Evolutionary conservation across 2,329 filamentous ascomycete genomes (phyloP).

Genomic region (Venturia effusa): DNA sequence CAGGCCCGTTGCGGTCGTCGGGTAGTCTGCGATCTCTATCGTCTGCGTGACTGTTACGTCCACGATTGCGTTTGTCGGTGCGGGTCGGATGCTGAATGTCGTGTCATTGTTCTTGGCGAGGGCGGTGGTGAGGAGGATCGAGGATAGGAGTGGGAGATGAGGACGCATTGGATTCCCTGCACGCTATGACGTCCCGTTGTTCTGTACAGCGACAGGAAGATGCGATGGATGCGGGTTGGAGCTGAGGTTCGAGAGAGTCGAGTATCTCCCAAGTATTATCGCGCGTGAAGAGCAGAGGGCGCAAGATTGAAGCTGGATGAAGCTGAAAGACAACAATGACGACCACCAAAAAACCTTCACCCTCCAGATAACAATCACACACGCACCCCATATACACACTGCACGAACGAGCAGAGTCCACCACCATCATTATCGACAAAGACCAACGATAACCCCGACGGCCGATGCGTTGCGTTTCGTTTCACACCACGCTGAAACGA

Average conservation of each 20-base stretch:
- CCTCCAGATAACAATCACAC: background rate
- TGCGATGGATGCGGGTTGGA: background rate
- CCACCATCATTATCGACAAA: too few species aligned
- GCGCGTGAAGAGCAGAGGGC: too few species aligned
- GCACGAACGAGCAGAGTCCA: too few species aligned
- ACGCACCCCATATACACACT: too few species aligned
- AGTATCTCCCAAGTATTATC: background rate
- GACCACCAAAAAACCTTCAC: background rate
- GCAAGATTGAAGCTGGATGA: too few species aligned
- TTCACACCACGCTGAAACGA: background rate
- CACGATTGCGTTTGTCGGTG: background rate
- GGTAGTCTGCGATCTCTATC: background rate
- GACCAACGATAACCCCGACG: background rate
- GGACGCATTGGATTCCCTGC: background rate
- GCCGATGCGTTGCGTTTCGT: background rate
- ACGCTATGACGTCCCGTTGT: too few species aligned
- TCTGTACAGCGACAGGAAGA: background rate
- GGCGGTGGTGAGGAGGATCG: background rate
- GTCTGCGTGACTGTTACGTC: background rate
- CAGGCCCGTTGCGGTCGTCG: background rate
- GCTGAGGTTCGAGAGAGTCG: background rate
- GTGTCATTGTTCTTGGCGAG: background rate
- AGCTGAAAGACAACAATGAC: too few species aligned
- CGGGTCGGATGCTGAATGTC: background rate
- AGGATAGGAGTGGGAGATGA: background rate